These are phyloP conservation scores for Psilocybe cubensis DNA, from an alignment of 768 basidiomycete genomes.

Conservation along the genomic window DNA sequence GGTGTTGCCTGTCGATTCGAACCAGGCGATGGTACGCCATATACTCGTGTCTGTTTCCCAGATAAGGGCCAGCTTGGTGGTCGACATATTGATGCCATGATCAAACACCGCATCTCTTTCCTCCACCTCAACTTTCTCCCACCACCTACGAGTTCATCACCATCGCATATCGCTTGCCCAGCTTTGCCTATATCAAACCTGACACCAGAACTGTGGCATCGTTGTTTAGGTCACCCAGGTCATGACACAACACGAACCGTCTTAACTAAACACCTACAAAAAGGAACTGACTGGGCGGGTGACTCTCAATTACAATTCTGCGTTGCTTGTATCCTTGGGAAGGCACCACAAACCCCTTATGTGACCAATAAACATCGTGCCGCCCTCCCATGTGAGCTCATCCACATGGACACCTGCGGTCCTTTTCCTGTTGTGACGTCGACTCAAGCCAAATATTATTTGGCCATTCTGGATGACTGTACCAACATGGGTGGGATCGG, in stretches of 20 bases:
- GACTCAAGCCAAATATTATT: constrained; percentile 16
- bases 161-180: constrained; percentile 6
- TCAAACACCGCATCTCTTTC: neutral
- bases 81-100: neutral
- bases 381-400: constrained; percentile 12
- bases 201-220: constrained; percentile 17
- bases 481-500: constrained; percentile 18
- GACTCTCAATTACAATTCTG: constrained; percentile 1
- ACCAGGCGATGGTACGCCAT: too few species aligned
- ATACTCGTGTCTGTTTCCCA: neutral
- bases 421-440: constrained; percentile 23
- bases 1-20: neutral
- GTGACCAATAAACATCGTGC: constrained; percentile 12
- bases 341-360: constrained; percentile 8
- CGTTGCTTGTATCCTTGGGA: constrained; percentile 15
- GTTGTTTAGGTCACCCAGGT: constrained; percentile 14
- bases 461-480: constrained; percentile 20
- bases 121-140: neutral
- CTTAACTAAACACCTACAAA: constrained; percentile 14
- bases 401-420: constrained; percentile 31
- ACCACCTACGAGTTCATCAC: neutral
- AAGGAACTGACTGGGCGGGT: constrained; percentile 5
- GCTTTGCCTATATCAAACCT: neutral
- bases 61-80: neutral
- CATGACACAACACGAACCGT: constrained; percentile 5